Evolutionary conservation across 164 flowering plant species (phyloP).

Genomic region (Echeveria elegans): DNA sequence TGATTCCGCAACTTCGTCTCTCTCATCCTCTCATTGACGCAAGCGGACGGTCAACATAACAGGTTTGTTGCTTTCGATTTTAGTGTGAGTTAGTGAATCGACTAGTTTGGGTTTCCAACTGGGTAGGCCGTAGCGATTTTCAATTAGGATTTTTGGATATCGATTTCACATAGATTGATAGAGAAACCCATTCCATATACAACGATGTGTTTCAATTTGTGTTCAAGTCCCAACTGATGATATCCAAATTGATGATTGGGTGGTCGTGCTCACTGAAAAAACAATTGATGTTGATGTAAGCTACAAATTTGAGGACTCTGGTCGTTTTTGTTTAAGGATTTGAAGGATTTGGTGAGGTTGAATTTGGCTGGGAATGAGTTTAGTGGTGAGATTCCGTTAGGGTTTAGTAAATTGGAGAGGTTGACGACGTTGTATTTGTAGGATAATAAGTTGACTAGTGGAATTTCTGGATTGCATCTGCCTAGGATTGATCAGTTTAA

Average conservation of each 20-base stretch:
- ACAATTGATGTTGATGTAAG: conserved; percentile 88
- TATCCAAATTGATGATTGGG: conserved; percentile 73
- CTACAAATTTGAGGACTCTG: too few relatives aligned
- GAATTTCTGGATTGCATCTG: conserved; percentile 28
- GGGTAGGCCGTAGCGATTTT: too few relatives aligned
- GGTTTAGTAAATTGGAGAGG: conserved; percentile 30
- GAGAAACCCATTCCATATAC: too few relatives aligned
- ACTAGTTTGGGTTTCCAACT: too few relatives aligned
- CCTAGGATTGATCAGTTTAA: conserved; percentile 33
- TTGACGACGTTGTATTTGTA: conserved; percentile 30
- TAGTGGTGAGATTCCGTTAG: conserved; percentile 33
- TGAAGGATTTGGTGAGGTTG: conserved; percentile 27
- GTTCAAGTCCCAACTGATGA: conserved; percentile 84
- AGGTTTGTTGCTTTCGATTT: too few relatives aligned
- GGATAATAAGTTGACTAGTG: conserved; percentile 23
- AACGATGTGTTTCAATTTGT: too few relatives aligned
- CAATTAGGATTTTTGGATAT: too few relatives aligned
- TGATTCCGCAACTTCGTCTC: too few relatives aligned
- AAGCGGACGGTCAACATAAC: too few relatives aligned
- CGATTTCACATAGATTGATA: too few relatives aligned
- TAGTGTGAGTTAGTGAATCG: too few relatives aligned
- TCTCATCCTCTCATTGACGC: too few relatives aligned
- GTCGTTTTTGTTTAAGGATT: conserved; percentile 14
- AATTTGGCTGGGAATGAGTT: conserved; percentile 42
- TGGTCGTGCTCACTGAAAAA: conserved; percentile 89